Conservation (phyloP, 805 yeast genomes). For the Hanseniaspora meyeri region DNA sequence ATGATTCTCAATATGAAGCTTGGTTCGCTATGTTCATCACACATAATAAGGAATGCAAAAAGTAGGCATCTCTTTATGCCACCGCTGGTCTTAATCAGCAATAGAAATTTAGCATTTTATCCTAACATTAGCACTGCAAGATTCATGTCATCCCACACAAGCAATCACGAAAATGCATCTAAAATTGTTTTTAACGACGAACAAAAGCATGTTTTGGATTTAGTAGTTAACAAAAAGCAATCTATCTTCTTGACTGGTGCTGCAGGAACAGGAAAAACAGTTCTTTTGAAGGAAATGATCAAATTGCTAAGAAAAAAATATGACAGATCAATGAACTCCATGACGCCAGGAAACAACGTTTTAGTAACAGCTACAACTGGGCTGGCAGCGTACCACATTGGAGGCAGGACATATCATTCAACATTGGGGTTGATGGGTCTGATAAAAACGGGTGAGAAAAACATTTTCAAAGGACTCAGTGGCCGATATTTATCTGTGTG, state of each 20-base stretch:
- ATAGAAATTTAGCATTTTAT: no score
- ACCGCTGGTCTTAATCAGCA: no score
- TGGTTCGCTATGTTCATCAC: no score
- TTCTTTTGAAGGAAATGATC: conserved; percentile 53
- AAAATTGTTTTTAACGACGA: conserved; percentile 38
- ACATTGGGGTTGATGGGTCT: conserved; percentile 83
- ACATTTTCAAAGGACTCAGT: conserved; percentile 32
- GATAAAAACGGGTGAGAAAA: conserved; percentile 38
- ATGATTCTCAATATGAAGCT: no score
- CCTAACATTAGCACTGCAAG: no score
- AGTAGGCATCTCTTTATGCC: no score
- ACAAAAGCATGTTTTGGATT: conserved; percentile 51
- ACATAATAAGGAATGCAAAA: no score
- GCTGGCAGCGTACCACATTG: conserved; percentile 85
- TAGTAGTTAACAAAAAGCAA: background rate
- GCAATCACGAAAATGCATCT: background rate
- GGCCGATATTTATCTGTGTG: conserved; percentile 35
- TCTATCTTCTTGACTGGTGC: conserved; percentile 62
- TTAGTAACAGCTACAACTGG: conserved; percentile 96
- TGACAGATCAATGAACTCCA: background rate
- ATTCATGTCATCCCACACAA: no score
- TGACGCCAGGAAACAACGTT: conserved; percentile 34
- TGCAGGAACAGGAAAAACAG: conserved; percentile 83
- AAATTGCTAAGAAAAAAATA: conserved; percentile 27
- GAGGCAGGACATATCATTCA: conserved; percentile 78